Evolutionary conservation across 305 asterid species (phyloP).

Genomic region (Euphrasia arctica): DNA sequence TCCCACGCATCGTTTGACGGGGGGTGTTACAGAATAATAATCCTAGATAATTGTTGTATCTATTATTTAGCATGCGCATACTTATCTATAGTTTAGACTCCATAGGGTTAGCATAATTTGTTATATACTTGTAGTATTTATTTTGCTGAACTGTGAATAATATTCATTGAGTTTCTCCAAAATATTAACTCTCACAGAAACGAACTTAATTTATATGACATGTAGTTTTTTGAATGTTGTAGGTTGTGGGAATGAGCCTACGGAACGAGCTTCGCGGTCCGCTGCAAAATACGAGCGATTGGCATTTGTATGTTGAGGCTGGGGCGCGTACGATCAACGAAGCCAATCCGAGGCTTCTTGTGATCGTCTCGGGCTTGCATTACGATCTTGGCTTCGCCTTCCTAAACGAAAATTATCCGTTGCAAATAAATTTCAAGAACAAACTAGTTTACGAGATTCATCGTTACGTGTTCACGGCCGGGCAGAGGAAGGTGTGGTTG

Average conservation of each 20-base stretch:
- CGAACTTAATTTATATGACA: too few relatives aligned
- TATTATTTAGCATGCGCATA: too few relatives aligned
- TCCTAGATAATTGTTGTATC: too few relatives aligned
- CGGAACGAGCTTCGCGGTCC: constrained; percentile 73
- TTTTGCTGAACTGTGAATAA: too few relatives aligned
- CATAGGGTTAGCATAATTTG: too few relatives aligned
- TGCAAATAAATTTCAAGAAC: constrained; percentile 26
- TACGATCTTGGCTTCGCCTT: constrained; percentile 39
- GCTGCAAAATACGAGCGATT: constrained; percentile 35
- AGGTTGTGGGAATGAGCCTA: constrained; percentile 66
- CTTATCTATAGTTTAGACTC: too few relatives aligned
- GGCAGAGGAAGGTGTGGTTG: constrained; percentile 28
- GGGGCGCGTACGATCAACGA: constrained; percentile 49
- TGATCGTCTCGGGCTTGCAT: constrained; percentile 49
- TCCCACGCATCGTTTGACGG: too few relatives aligned
- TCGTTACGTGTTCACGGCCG: constrained; percentile 42
- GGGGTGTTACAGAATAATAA: too few relatives aligned
- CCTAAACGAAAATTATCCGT: constrained; percentile 27
- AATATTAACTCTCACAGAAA: too few relatives aligned
- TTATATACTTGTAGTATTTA: too few relatives aligned
- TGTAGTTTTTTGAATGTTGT: neutral
- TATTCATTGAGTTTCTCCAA: too few relatives aligned
- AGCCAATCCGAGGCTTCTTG: constrained; percentile 42
- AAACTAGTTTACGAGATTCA: constrained; percentile 63
- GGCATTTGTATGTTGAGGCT: constrained; percentile 41